Evolutionary conservation across 495 filamentous ascomycete genomes (phyloP).

Genomic region (Aspergillus heteromorphus): DNA sequence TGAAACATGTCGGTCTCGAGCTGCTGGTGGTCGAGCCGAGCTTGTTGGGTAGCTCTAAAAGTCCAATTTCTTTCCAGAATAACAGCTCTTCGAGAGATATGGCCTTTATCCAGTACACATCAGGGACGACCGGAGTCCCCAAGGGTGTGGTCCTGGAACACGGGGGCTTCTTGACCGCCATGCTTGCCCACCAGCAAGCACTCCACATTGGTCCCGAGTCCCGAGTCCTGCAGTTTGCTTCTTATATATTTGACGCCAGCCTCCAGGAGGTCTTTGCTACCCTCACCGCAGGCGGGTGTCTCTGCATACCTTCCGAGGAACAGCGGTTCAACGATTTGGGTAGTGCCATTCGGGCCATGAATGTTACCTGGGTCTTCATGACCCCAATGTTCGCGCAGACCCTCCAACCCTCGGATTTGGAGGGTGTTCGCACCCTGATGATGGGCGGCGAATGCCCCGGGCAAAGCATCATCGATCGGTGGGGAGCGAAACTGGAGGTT

Average conservation of each 20-base stretch:
- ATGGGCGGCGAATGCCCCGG: conserved; percentile 24
- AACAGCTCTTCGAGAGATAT: conserved; percentile 10
- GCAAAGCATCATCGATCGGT: conserved; percentile 4
- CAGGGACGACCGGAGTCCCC: conserved; percentile 33
- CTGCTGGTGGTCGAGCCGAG: not conserved
- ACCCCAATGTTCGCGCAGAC: conserved; percentile 26
- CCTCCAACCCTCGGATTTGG: conserved; percentile 15
- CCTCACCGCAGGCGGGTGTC: conserved; percentile 47
- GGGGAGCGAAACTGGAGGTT: conserved; percentile 9
- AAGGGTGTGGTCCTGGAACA: conserved; percentile 34
- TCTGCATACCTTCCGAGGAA: conserved; percentile 50
- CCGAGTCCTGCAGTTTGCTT: conserved; percentile 24
- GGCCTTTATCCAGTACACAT: conserved; percentile 30
- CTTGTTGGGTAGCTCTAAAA: not conserved
- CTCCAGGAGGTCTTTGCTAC: conserved; percentile 56
- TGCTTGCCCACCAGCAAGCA: conserved; percentile 8
- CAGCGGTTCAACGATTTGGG: conserved; percentile 25
- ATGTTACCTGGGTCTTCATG: conserved; percentile 22
- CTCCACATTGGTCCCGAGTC: conserved; percentile 15
- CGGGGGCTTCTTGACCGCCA: conserved; percentile 8
- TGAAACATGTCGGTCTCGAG: not conserved
- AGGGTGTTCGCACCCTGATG: conserved; percentile 17
- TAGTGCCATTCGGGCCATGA: conserved; percentile 17
- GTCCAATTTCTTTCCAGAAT: not conserved
- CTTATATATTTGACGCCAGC: conserved; percentile 32